phyloP scores from a whole-genome alignment of 257 asterid genomes.

The Solanum bukasovii region DNA sequence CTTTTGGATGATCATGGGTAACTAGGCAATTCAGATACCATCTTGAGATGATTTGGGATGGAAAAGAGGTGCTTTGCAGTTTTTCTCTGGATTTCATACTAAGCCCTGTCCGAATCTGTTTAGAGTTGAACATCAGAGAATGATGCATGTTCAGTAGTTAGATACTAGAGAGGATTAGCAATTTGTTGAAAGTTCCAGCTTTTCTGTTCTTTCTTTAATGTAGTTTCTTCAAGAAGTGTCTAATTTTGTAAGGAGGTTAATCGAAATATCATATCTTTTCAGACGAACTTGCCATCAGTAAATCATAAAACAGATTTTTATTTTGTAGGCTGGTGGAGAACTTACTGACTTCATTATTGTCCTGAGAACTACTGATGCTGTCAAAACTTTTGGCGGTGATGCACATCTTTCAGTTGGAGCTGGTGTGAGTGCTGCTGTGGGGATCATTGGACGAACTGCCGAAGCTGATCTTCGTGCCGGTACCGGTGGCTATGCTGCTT shows the following conservation, averaged over 20 bases:
- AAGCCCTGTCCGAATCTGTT: not conserved
- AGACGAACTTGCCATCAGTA: not conserved
- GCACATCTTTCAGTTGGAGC: slow-evolving; percentile 87
- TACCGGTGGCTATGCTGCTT: slow-evolving; percentile 54
- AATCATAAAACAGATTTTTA: not conserved
- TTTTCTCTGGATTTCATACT: not conserved
- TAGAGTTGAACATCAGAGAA: not conserved
- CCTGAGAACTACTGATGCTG: slow-evolving; percentile 70
- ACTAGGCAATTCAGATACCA: not conserved
- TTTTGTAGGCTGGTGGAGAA: slow-evolving; percentile 93
- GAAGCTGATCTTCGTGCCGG: slow-evolving; percentile 92
- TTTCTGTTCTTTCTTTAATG: not conserved
- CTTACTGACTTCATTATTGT: slow-evolving; percentile 80
- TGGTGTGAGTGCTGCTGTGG: slow-evolving; percentile 80
- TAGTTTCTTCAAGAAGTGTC: not conserved
- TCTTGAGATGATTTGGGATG: not conserved
- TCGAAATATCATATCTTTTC: not conserved
- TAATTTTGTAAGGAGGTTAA: not conserved
- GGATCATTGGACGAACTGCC: slow-evolving; percentile 85
- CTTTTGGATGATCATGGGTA: not conserved
- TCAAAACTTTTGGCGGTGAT: slow-evolving; percentile 64
- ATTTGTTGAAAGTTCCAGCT: not conserved
- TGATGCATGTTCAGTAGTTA: not conserved
- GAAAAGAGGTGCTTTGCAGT: not conserved
- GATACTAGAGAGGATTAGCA: not conserved